These are phyloP conservation scores for Leccinum ochraceum DNA, from an alignment of 768 basidiomycete species.

Conservation along the genomic window DNA sequence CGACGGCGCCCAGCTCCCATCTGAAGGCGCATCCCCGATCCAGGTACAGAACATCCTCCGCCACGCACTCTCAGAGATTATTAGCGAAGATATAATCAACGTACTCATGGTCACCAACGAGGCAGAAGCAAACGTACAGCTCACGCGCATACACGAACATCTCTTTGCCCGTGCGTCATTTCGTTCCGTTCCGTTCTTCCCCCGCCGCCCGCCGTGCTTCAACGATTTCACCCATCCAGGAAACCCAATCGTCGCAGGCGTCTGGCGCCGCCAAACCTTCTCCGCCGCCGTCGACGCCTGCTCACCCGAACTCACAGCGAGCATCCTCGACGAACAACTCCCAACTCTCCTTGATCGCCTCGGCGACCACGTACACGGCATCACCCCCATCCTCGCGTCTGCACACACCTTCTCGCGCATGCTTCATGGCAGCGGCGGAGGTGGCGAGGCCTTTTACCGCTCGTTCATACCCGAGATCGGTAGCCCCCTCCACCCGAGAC, in stretches of 20 bases:
- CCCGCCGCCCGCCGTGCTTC: neutral
- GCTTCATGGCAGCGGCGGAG: conserved; percentile 65
- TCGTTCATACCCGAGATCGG: conserved; percentile 86
- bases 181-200: neutral
- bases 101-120: conserved; percentile 86
- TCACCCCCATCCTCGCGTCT: conserved; percentile 63
- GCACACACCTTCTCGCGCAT: conserved; percentile 84
- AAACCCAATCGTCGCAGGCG: conserved; percentile 84
- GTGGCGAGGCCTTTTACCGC: conserved; percentile 74
- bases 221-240: conserved; percentile 42
- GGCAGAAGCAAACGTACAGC: conserved; percentile 77
- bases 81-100: conserved; percentile 79
- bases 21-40: conserved; percentile 54
- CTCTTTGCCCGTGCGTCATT: conserved; percentile 76
- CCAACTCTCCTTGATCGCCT: conserved; percentile 63
- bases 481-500: conserved; percentile 67
- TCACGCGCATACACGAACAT: conserved; percentile 86
- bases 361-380: conserved; percentile 40
- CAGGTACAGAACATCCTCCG: conserved; percentile 78
- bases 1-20: conserved; percentile 42
- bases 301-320: conserved; percentile 66
- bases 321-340: conserved; percentile 71
- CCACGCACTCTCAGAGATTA: conserved; percentile 75
- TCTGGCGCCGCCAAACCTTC: conserved; percentile 90
- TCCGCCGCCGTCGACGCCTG: conserved; percentile 80